Base-by-base conservation (phyloP, 345 rosid species). In the Ailanthus altissimus region DNA sequence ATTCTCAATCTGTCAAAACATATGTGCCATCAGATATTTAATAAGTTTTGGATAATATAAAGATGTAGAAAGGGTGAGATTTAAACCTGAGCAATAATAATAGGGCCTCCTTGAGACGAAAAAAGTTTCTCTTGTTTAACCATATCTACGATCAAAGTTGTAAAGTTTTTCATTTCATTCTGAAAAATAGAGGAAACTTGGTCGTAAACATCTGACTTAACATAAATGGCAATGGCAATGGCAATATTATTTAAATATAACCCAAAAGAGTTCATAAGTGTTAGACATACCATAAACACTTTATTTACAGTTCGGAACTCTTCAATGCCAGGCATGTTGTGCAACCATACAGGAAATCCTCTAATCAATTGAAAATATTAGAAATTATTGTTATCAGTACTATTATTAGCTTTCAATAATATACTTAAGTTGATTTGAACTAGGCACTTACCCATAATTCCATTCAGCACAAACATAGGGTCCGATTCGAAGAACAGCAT, bases 81-180 rank as follows among this genome's bases (percentile, higher is more conserved):
- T 32, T 32, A 32, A 70, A 89, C 90, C 94, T 90, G 98, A 70
- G 98, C 86, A 16, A 94, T 58, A 42, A 92, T 89, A 57, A 93
- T 87, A 5, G 92, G 92, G 1, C 97, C 98, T 5, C 97, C 98
- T 80, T 92, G 98, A 0, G 94, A 86, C 1, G 95, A 95, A 56
- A 92, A 92, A 0, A 94, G 85, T 0, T 83, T 89, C 78, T 89
- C 96, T 28, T 81, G 12, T 32, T 89, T 94, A 69, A 83, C 67
- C 94, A 88, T 88, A 3, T 91, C 75, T 14, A 92, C 92, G 1
- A 92, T 91, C 72, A 86, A 60, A 4, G 87, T 75, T 8, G 93
- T 89, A 42, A 90, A 94, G 7, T 89, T 92, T 77, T 91, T 84
- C 98, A 92, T 94, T 73, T 91, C 95, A 43, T 84, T 79, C 94